A percentile compares a stretch with the other conserved stretches of the same genome.
Conservation (phyloP, 2,329 filamentous ascomycete species). For the Neodidymelliopsis sp. region DNA sequence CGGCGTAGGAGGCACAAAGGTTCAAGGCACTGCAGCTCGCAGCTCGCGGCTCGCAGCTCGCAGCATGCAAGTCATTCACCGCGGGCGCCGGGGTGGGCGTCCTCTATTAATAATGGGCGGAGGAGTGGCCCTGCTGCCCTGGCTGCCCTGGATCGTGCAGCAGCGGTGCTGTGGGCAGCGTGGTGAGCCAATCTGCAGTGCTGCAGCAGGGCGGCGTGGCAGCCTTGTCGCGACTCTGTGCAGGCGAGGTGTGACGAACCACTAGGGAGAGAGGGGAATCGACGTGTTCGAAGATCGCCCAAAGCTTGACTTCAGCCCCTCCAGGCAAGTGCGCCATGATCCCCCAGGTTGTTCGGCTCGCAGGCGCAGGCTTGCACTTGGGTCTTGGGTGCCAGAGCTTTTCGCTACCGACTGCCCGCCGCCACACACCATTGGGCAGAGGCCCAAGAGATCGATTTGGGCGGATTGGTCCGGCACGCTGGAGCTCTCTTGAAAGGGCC, state of each 20-base stretch:
- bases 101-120: conserved; percentile 21
- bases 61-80: conserved; percentile 25
- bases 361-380: conserved; percentile 20
- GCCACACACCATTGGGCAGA: conserved; percentile 35
- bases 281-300: conserved; percentile 35
- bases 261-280: conserved; percentile 27
- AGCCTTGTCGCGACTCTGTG: conserved; percentile 30
- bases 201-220: conserved; percentile 31
- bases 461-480: conserved; percentile 31
- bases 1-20: conserved; percentile 11
- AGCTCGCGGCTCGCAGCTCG: not conserved
- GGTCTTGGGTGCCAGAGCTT: conserved; percentile 13
- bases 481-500: conserved; percentile 32
- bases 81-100: conserved; percentile 13
- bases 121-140: conserved; percentile 16
- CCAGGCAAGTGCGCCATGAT: conserved; percentile 24
- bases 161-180: conserved; percentile 19
- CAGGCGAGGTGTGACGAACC: conserved; percentile 37
- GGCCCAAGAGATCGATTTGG: conserved; percentile 21
- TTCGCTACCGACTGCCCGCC: conserved; percentile 35
- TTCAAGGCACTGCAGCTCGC: not conserved
- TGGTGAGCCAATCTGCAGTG: conserved; percentile 26
- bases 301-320: conserved; percentile 47
- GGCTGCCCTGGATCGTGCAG: conserved; percentile 38
- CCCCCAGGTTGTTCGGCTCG: conserved; percentile 21